Base-by-base conservation (phyloP, 805 yeast genomes). In the Kluyveromyces nonfermentans region DNA sequence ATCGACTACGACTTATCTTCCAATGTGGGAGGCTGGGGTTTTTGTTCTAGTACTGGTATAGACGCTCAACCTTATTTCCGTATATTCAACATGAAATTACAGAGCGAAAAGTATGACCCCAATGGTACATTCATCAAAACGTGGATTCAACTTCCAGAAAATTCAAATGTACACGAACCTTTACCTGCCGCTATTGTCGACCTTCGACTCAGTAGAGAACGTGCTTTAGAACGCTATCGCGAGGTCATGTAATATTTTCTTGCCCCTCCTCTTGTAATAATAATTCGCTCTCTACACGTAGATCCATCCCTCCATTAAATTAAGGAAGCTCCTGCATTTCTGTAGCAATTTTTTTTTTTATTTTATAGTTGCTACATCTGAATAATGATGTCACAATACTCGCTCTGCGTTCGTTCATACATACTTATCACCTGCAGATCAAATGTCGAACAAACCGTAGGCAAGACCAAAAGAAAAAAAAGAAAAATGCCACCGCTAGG, bases 1-100 rank as follows among this genome's bases (percentile, higher is more conserved):
- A 55, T 74, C 1, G 81, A 77, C 54, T 71, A 72, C 20, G 82
- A 77, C 53, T 66, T 74, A 48, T 67, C 75, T 25, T 73, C 77
- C 35, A 77, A 77, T 54, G 67, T 69, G 37, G 79, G 77, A 7
- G 81, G 81, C 1, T 77, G 81, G 82, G 76, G 76, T 1, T 74
- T 74, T 55, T 62, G 72, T 35, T 67, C 77, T 3, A 67, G 75
- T 47, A 69, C 73, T 1, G 79, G 80, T 1, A 68, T 73, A 14
- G 77, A 74, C 51, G 71, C 76, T 1, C 80, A 75, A 52, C 81
- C 81, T 2, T 75, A 72, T 62, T 75, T 75, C 54, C 63, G 80
- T 18, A 70, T 75, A 5, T 73, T 77, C 55, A 76, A 77, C 50
- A 77, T 78, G 18, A 67, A 64, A 48, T 50, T 70, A 2, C 81